Evolutionary conservation across 345 rosid genomes (phyloP).

Genomic region (Aegle marmelos): DNA sequence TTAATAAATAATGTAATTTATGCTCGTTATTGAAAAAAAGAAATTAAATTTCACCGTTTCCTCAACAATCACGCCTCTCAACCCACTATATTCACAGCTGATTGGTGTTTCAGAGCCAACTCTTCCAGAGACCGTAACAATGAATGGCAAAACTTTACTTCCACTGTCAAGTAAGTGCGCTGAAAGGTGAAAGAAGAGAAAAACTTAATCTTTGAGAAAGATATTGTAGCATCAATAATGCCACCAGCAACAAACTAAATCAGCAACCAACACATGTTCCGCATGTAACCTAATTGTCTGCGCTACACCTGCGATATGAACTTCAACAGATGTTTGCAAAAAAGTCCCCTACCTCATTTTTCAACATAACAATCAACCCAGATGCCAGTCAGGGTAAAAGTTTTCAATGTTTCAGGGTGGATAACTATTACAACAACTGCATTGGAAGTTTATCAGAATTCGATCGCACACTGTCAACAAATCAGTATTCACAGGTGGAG

Average conservation of each 20-base stretch:
- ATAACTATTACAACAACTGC: not conserved
- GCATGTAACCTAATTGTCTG: not conserved
- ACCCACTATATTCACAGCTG: constrained; percentile 67
- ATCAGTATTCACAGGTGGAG: not conserved
- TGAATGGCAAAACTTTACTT: constrained; percentile 64
- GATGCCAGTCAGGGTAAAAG: not conserved
- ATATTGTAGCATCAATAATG: not conserved
- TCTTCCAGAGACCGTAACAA: constrained; percentile 73
- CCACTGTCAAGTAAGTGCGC: constrained; percentile 78
- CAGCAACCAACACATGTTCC: not conserved
- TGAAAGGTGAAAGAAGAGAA: constrained; percentile 30
- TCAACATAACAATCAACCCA: not conserved
- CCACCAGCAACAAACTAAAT: constrained; percentile 4
- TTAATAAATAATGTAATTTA: not conserved
- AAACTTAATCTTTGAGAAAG: constrained; percentile 8
- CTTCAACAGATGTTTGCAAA: not conserved
- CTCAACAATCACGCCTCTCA: constrained; percentile 79
- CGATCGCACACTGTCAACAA: not conserved
- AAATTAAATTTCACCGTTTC: constrained; percentile 53
- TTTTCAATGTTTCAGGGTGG: not conserved
- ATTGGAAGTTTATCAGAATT: not conserved
- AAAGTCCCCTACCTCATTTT: not conserved
- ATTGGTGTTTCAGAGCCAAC: constrained; percentile 89
- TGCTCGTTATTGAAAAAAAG: not conserved
- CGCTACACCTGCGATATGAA: not conserved